phyloP scores from a whole-genome alignment of 495 filamentous ascomycete genomes.

The Annulohypoxylon nitens region DNA sequence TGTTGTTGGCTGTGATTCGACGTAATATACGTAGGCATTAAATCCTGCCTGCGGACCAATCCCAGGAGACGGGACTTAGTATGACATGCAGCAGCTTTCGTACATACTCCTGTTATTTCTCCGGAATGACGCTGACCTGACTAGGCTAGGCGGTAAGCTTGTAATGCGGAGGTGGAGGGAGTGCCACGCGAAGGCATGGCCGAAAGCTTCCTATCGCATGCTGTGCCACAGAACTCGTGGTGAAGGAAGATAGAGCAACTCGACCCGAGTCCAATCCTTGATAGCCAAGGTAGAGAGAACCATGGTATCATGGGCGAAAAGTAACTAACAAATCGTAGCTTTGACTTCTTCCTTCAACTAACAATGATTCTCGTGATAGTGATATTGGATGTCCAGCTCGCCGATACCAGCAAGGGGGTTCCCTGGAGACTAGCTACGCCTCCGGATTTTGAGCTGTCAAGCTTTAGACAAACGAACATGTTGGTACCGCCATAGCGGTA shows the following conservation, averaged over 20 bases:
- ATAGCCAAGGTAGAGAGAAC: not conserved
- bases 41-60: not conserved
- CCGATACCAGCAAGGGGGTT: not conserved
- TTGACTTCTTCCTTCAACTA: not conserved
- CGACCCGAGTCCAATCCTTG: not conserved
- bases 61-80: not conserved
- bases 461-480: not conserved
- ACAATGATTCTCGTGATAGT: not conserved
- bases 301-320: slow-evolving; percentile 2
- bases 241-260: not conserved
- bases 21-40: not conserved
- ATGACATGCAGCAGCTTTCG: not conserved
- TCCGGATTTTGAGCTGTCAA: not conserved
- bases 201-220: not conserved
- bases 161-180: not conserved
- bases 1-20: not conserved
- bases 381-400: not conserved
- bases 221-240: not conserved
- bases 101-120: not conserved
- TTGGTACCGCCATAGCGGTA: not conserved
- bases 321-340: slow-evolving; percentile 19
- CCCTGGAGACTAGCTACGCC: slow-evolving; percentile 6
- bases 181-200: slow-evolving; percentile 1
- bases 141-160: not conserved
- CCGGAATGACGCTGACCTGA: not conserved